Evolutionary conservation across 2,329 filamentous ascomycete species (phyloP), one percentile per base, ranked within the genome.

Genomic region (Cryphonectria naterciae): DNA sequence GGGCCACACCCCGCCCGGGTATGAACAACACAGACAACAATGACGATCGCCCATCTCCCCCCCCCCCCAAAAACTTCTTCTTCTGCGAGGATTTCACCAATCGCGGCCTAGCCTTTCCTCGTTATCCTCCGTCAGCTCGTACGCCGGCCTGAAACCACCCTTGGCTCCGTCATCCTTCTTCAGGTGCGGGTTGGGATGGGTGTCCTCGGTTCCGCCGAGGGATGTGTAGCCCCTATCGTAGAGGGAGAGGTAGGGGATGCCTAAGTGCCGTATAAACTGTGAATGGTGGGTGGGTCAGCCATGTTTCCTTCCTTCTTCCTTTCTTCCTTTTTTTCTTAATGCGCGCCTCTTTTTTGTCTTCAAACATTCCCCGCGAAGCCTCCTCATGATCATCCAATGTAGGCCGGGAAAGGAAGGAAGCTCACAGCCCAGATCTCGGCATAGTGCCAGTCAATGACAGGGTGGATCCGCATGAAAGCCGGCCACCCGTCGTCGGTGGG

Each of bases 391-490:
- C 37, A 39, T 39, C 37, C 37, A 39, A 39, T 1, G 37, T 13
- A 39, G 37, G 8, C 37, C 37, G 37, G 37, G 10, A 13, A 39
- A 39, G 37, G 2, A 11, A 39, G 32, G 32, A 32, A 32, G 32
- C 37, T 85, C 78, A 97, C 94, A 25, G 91, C 89, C 96, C 96
- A 98, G 68, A 98, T 95, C 80, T 98, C 95, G 15, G 89, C 88
- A 80, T 98, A 97, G 80, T 96, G 93, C 96, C 96, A 99, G 81
- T 99, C 96, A 78, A 99, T 95, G 13, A 99, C 93, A 0, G 96
- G 95, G 81, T 99, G 94, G 72, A 98, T 87, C 71, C 96, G 89
- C 91, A 98, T 95, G 77, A 98, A 97, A 60, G 86, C 83, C 49
- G 96, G 96, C 96, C 96, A 99, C 2, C 92, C 94, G 49, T 87